phyloP scores from a whole-genome alignment of 257 asterid genomes.

The Euphrasia confusa region DNA sequence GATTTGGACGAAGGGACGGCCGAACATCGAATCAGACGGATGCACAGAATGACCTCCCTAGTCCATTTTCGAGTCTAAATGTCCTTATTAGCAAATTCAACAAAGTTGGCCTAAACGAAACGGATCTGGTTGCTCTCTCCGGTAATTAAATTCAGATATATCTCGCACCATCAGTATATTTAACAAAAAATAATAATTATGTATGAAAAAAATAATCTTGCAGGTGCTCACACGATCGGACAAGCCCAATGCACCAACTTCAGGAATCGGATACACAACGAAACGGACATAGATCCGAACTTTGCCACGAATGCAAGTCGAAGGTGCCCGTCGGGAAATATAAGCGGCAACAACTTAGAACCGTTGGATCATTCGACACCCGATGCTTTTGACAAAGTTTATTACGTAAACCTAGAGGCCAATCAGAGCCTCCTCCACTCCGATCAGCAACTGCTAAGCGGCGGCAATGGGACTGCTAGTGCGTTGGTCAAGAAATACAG shows the following conservation, averaged over 20 bases:
- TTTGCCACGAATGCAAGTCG: conserved; percentile 31
- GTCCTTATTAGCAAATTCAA: background rate
- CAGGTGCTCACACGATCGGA: conserved; percentile 57
- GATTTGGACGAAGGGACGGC: background rate
- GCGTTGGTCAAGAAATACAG: too few relatives aligned
- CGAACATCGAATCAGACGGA: background rate
- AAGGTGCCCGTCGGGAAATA: conserved; percentile 38
- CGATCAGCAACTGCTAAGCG: too few relatives aligned
- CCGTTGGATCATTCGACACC: conserved; percentile 29
- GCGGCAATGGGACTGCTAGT: too few relatives aligned
- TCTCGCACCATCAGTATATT: too few relatives aligned
- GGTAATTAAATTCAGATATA: background rate
- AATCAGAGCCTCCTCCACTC: too few relatives aligned
- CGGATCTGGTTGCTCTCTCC: background rate
- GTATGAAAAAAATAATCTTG: too few relatives aligned
- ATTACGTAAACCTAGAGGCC: too few relatives aligned
- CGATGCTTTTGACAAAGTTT: too few relatives aligned
- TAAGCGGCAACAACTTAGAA: conserved; percentile 23
- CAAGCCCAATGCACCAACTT: conserved; percentile 43
- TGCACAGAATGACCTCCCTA: background rate
- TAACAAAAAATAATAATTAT: too few relatives aligned
- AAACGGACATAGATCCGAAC: conserved; percentile 33
- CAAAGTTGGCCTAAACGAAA: background rate
- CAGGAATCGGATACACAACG: conserved; percentile 42
- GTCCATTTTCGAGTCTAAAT: background rate